Conservation (phyloP, 306 rosid genomes). For the Quercus variabilis region DNA sequence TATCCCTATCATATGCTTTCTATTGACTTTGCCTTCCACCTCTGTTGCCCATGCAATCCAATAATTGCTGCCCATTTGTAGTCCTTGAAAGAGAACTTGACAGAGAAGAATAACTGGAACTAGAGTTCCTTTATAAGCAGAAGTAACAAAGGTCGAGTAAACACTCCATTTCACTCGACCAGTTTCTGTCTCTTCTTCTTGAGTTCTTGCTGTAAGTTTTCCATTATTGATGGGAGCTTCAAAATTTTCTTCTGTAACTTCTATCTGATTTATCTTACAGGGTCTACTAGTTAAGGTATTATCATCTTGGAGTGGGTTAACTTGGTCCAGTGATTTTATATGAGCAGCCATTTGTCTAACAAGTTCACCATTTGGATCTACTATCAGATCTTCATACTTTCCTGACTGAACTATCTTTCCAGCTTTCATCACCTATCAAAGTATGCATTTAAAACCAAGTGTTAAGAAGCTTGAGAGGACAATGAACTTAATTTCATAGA, state of each 20-base stretch:
- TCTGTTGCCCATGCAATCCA: conserved; percentile 97
- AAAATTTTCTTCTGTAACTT: conserved; percentile 45
- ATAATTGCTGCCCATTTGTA: conserved; percentile 91
- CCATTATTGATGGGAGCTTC: conserved; percentile 28
- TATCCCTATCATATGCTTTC: conserved; percentile 43
- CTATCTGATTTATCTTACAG: conserved; percentile 43
- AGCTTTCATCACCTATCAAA: conserved; percentile 68
- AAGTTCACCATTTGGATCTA: conserved; percentile 56
- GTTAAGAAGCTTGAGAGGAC: neutral
- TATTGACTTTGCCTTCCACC: conserved; percentile 40
- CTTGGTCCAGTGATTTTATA: conserved; percentile 59
- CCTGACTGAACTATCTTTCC: conserved; percentile 73
- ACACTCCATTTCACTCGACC: conserved; percentile 91
- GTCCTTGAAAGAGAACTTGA: conserved; percentile 71
- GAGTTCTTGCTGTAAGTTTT: conserved; percentile 34
- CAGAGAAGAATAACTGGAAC: conserved; percentile 84
- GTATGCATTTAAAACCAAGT: neutral
- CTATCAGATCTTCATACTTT: conserved; percentile 62
- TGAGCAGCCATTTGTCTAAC: conserved; percentile 82
- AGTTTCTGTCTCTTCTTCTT: conserved; percentile 70
- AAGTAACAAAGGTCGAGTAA: conserved; percentile 71
- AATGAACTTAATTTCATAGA: neutral
- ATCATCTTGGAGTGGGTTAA: conserved; percentile 43
- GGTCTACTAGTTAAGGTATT: conserved; percentile 32
- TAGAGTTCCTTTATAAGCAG: conserved; percentile 74